Conservation (phyloP, 345 rosid genomes). For the Rhizophora mangle region DNA sequence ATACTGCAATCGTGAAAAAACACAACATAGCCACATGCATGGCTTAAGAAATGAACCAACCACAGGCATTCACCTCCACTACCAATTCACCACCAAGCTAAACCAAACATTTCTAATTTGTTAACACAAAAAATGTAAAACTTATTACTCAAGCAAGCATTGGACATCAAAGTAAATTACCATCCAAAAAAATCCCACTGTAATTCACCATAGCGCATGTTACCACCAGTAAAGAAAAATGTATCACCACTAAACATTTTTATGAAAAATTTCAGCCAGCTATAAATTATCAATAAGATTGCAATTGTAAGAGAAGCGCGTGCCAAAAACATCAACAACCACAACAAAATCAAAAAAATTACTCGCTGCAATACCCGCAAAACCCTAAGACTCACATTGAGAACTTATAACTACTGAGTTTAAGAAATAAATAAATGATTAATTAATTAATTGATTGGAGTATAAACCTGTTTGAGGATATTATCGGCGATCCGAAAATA, state of each 20-base stretch:
- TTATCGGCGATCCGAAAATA: slow-evolving; percentile 89
- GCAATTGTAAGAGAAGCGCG: no score
- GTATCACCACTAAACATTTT: background rate
- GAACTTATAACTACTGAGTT: no score
- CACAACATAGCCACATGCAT: no score
- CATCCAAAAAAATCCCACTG: background rate
- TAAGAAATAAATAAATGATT: background rate
- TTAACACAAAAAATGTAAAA: no score
- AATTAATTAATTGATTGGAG: background rate
- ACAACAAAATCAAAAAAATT: slow-evolving; percentile 2
- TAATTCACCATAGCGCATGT: no score
- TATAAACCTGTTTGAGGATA: slow-evolving; percentile 76
- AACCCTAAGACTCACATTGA: background rate
- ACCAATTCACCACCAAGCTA: no score
- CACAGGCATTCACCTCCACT: background rate
- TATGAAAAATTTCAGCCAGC: no score
- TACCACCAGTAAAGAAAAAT: no score
- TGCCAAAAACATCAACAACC: background rate
- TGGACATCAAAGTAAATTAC: background rate
- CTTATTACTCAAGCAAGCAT: background rate
- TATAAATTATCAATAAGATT: no score
- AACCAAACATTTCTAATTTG: no score
- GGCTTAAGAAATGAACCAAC: no score
- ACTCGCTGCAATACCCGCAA: background rate
- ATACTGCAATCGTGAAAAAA: no score